Evolutionary conservation across 306 rosid species (phyloP).

Genomic region (Inga laurina): DNA sequence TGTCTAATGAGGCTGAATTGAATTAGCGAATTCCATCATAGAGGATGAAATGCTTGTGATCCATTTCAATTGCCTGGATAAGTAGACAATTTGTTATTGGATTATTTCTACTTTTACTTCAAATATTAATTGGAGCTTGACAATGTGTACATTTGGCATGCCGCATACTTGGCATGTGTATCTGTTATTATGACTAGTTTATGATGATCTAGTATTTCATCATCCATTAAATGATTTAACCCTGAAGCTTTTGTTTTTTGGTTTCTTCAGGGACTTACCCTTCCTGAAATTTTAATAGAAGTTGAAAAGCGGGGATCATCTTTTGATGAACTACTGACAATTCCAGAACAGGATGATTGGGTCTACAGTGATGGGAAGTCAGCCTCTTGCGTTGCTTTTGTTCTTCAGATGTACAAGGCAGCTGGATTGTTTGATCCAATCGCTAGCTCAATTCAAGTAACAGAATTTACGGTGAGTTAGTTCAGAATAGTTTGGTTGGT

Average conservation of each 20-base stretch:
- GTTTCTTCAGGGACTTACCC: slow-evolving; percentile 71
- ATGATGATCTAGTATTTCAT: slow-evolving; percentile 12
- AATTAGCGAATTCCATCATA: slow-evolving; percentile 4
- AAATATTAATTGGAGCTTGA: not conserved
- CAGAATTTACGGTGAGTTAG: slow-evolving; percentile 90
- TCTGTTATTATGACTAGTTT: slow-evolving; percentile 13
- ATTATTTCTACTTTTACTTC: not conserved
- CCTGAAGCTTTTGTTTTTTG: slow-evolving; percentile 23
- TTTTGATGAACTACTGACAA: slow-evolving; percentile 78
- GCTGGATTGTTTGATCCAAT: slow-evolving; percentile 90
- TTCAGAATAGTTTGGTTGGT: slow-evolving; percentile 24
- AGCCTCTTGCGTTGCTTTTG: slow-evolving; percentile 86
- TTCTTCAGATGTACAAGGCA: slow-evolving; percentile 92
- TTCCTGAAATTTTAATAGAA: slow-evolving; percentile 85
- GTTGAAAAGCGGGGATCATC: slow-evolving; percentile 80
- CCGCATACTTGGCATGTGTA: not conserved
- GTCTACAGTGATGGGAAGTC: slow-evolving; percentile 85
- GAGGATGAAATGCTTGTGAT: slow-evolving; percentile 30
- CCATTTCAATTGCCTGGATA: not conserved
- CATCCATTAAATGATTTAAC: slow-evolving; percentile 20
- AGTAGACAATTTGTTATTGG: slow-evolving; percentile 2
- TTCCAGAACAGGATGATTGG: slow-evolving; percentile 98
- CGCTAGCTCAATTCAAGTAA: slow-evolving; percentile 85
- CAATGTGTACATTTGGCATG: not conserved
- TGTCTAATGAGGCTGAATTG: slow-evolving; percentile 17